Conservation (phyloP, 257 asterid species). For the Solanum corneliomulleri region DNA sequence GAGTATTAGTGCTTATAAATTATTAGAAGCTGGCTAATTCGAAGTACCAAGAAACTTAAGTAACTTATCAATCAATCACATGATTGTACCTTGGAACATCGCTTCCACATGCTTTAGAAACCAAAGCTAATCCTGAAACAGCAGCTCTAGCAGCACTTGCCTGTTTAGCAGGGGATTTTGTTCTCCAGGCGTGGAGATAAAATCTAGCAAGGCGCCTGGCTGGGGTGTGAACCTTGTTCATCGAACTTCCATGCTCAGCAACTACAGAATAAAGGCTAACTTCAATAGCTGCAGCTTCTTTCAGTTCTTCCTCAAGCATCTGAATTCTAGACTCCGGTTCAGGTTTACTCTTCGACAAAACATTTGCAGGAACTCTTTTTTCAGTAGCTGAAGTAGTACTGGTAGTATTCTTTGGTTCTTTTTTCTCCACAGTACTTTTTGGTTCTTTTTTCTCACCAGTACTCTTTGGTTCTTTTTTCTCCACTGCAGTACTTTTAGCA, state of each 20-base stretch:
- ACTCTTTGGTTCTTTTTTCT: not conserved
- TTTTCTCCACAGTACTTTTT: not conserved
- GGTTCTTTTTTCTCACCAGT: not conserved
- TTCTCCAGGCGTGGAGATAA: conserved; percentile 56
- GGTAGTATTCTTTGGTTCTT: not conserved
- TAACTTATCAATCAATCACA: not conserved
- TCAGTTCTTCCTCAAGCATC: conserved; percentile 77
- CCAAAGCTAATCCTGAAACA: conserved; percentile 73
- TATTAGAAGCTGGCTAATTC: not conserved
- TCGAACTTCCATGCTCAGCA: conserved; percentile 80
- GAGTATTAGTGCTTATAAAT: not conserved
- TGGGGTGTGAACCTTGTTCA: conserved; percentile 71
- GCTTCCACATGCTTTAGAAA: conserved; percentile 86
- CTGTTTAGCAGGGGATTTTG: conserved; percentile 45
- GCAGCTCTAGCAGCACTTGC: conserved; percentile 80
- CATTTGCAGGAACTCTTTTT: conserved; percentile 3
- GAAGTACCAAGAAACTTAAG: not conserved
- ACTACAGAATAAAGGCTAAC: conserved; percentile 63
- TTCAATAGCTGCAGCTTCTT: conserved; percentile 74
- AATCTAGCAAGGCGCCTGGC: conserved; percentile 80
- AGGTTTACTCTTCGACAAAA: conserved; percentile 18
- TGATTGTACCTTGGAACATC: conserved; percentile 68
- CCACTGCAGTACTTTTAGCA: not conserved
- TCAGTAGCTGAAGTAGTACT: not conserved
- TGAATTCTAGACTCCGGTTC: conserved; percentile 40